phyloP scores from a whole-genome alignment of 1,139 yeast species.

The Tardiomyces depauwii region DNA sequence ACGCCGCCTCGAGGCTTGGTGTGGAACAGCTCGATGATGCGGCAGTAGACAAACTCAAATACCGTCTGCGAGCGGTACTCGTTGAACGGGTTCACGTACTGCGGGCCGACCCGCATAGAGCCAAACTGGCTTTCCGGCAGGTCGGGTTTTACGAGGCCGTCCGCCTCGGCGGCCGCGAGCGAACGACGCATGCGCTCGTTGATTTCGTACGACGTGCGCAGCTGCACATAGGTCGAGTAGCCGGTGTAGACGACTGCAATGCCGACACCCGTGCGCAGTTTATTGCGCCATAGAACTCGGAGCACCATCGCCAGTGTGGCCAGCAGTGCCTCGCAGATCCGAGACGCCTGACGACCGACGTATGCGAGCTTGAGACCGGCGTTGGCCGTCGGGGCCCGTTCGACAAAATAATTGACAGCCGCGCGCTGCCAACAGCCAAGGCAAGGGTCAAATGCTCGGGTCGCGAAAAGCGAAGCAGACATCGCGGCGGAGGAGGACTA shows the following conservation, averaged over 20 bases:
- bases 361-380: background rate
- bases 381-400: background rate
- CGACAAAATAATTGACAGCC: background rate
- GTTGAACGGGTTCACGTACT: conserved; percentile 84
- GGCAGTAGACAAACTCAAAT: conserved; percentile 67
- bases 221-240: conserved; percentile 52
- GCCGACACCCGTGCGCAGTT: conserved; percentile 36
- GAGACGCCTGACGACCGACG: no score
- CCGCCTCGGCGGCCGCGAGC: background rate
- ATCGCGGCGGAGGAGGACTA: no score
- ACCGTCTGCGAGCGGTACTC: conserved; percentile 86
- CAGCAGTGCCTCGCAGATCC: no score
- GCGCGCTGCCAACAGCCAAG: background rate
- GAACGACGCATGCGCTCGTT: conserved; percentile 26
- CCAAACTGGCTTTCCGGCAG: conserved; percentile 20
- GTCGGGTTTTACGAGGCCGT: background rate
- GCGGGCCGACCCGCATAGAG: conserved; percentile 54
- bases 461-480: background rate
- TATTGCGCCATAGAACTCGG: background rate
- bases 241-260: conserved; percentile 53
- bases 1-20: conserved; percentile 57
- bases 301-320: background rate
- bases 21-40: conserved; percentile 61
- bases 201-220: conserved; percentile 46
- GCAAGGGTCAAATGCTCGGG: background rate